These are phyloP conservation scores for Aspergillus indologenus DNA, from an alignment of 495 filamentous ascomycete genomes.

Conservation along the genomic window DNA sequence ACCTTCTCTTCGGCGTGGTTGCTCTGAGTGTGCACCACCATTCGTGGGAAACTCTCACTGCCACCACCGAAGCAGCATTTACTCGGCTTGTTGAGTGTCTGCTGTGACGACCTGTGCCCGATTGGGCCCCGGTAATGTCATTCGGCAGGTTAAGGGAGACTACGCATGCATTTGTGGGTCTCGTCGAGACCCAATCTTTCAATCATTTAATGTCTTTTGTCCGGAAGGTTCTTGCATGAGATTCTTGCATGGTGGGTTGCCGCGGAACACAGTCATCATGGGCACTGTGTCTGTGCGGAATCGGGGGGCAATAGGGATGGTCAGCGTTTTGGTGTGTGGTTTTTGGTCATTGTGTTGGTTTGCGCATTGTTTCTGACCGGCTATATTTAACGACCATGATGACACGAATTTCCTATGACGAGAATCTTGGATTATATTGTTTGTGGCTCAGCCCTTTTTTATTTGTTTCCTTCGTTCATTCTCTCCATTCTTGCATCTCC, in stretches of 20 bases:
- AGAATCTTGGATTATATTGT: slow-evolving; percentile 22
- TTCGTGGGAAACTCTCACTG: slow-evolving; percentile 2
- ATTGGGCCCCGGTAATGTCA: not conserved
- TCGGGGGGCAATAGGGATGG: slow-evolving; percentile 8
- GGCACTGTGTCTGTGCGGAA: not conserved
- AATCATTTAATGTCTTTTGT: slow-evolving; percentile 12
- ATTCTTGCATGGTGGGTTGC: not conserved
- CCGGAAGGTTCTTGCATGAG: not conserved
- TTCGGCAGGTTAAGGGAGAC: slow-evolving; percentile 13
- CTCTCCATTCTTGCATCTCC: slow-evolving; percentile 16
- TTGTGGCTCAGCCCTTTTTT: slow-evolving; percentile 15
- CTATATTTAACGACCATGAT: slow-evolving; percentile 46
- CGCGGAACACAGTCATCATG: not conserved
- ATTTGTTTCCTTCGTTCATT: slow-evolving; percentile 3
- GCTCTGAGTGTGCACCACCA: not conserved
- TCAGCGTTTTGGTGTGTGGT: slow-evolving; percentile 21
- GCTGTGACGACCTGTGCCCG: not conserved
- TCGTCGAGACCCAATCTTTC: slow-evolving; percentile 3
- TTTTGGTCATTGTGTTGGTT: slow-evolving; percentile 24
- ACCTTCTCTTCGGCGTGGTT: slow-evolving; percentile 15
- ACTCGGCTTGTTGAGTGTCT: not conserved
- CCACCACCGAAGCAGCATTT: not conserved
- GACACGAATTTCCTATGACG: slow-evolving; percentile 44
- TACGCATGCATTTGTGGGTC: not conserved
- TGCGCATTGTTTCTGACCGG: slow-evolving; percentile 22